Percentiles rank a stretch among this genome's conserved stretches.
phyloP scores from a whole-genome alignment of 1,284 basidiomycete species.

The Ustilago tritici region DNA sequence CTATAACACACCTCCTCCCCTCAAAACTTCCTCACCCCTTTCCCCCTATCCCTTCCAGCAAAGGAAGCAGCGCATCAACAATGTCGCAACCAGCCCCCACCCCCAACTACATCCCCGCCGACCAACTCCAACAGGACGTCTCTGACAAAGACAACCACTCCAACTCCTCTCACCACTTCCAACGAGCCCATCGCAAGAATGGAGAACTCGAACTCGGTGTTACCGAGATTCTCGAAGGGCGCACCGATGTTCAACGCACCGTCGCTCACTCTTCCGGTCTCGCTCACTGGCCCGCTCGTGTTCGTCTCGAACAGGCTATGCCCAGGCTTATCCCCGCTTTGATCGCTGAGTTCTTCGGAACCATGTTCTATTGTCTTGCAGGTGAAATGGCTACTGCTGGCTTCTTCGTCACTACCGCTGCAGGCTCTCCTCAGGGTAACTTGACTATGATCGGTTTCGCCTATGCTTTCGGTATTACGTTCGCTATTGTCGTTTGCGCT shows the following conservation, averaged over 20 bases:
- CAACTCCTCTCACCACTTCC: conserved; percentile 45
- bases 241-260: conserved; percentile 38
- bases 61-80: neutral
- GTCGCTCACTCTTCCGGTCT: conserved; percentile 41
- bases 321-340: conserved; percentile 29
- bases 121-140: conserved; percentile 35
- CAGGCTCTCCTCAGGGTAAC: conserved; percentile 40
- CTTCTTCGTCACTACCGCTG: conserved; percentile 47
- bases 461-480: conserved; percentile 57
- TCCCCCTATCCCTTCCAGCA: neutral
- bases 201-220: conserved; percentile 54
- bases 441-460: conserved; percentile 59
- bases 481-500: conserved; percentile 57
- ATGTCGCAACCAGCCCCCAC: conserved; percentile 33
- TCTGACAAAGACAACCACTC: conserved; percentile 36
- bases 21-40: neutral
- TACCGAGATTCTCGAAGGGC: conserved; percentile 55
- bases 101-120: conserved; percentile 50
- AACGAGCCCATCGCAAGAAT: conserved; percentile 41
- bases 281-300: conserved; percentile 37
- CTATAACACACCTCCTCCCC: neutral
- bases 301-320: conserved; percentile 32
- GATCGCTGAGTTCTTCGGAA: conserved; percentile 44
- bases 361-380: conserved; percentile 51
- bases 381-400: conserved; percentile 56